Base-by-base conservation (phyloP, 768 basidiomycete genomes). In the Nidularia sp. region DNA sequence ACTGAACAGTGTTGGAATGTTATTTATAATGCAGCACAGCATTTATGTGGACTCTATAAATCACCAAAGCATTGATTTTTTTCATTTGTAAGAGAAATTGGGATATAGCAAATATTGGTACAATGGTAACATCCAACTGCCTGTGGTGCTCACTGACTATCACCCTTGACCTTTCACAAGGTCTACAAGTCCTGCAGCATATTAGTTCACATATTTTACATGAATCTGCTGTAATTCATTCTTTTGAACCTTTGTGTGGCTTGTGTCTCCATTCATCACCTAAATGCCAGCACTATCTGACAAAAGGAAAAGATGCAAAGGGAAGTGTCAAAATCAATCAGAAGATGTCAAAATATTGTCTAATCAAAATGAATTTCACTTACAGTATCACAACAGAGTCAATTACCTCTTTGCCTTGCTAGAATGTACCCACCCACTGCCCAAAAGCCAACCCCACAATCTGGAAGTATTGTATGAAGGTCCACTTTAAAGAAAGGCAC, bases 161-260 rank as follows among this genome's bases (percentile, higher is more conserved):
- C 3, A 34, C 48, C 15, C 55, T 60, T 5, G 53, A 60, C 41
- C 50, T 54, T n/a, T 34, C 50, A 2, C 54, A 60, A 46, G 57
- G 51, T 32, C 65, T 57, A 15, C 55, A 53, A 1, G 50, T 68
- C 0, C 55, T 70, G 2, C 55, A 64, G 10, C 68, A 70, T 41
- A 60, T 62, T 2, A 65, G 58, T 3, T 49, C 62, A 3, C 67
- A 70, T 53, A 62, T 67, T 32, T 62, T 66, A 10, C 34, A 59
- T 49, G 65, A 67, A 45, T 34, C 56, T 0, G 35, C n/a, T 5
- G 31, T 64, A 7, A 45, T 55, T n/a, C 48, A 44, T 1, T 53
- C 53, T 3, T 25, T 12, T 3, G 56, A 60, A 35, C 61, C 36
- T 8, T n/a, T 58, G 0, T 69, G 68, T 47, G 63, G 67, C 1